Evolutionary conservation across 2,329 filamentous ascomycete genomes (phyloP), one percentile per base, ranked within the genome.

Genomic region (Fusarium sp.): DNA sequence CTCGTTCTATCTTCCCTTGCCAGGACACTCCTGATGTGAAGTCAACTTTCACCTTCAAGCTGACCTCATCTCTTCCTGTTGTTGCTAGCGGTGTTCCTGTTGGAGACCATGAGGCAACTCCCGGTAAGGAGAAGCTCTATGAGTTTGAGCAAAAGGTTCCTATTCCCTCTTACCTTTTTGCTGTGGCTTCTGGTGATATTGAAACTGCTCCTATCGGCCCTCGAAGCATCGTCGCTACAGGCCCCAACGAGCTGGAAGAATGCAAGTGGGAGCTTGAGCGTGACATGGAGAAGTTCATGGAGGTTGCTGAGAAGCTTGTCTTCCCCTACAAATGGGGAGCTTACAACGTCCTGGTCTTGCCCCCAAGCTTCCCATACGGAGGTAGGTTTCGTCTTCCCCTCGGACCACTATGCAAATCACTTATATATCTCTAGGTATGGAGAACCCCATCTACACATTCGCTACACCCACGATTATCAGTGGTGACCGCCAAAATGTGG

Each of bases 11-110:
- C 66, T 97, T 98, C 80, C 96, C 96, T 9, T 98, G 95, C 81
- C 95, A 98, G 83, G 96, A 99, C 78, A 98, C 96, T 1, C 96
- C 96, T 5, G 95, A 98, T 79, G 92, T 98, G 75, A 99, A 99
- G 84, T 94, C 93, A n/a, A 97, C 94, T 3, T 94, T 94, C 81
- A 90, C 91, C 68, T 98, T 98, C 84, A 92, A 91, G 76, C 91
- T 99, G 77, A 90, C 90, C 27, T 98, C 94, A 25, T 90, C 92
- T 8, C 87, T 97, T 16, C 94, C 94, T 1, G 94, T 98, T n/a
- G 89, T 98, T 60, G 94, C 95, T 32, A 97, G 94, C 76, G 96
- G 96, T 58, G 86, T 98, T 20, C 82, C 86, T 8, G 83, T 84
- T 18, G 80, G 80, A 30, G 78, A 82, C 54, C 81, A 85, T 45